phyloP scores from a whole-genome alignment of 1,139 yeast genomes.

The Yamadazyma sp. region DNA sequence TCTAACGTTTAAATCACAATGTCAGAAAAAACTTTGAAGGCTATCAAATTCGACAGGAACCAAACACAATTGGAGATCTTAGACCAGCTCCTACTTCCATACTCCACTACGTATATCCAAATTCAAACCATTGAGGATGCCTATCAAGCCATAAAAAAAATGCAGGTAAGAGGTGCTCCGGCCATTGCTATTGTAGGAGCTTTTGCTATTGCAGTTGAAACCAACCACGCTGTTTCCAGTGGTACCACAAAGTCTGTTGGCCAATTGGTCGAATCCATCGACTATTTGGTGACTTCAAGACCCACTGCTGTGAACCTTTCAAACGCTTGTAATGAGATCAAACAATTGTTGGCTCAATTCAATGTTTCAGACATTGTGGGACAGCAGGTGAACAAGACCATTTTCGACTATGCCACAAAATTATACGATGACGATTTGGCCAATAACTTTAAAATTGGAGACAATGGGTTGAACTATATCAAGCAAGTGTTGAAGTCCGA shows the following conservation, averaged over 20 bases:
- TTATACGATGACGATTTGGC: constrained; percentile 74
- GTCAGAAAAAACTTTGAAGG: constrained; percentile 44
- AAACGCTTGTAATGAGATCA: constrained; percentile 69
- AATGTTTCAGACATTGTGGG: constrained; percentile 16
- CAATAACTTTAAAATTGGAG: constrained; percentile 77
- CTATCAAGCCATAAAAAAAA: constrained; percentile 72
- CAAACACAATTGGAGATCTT: constrained; percentile 55
- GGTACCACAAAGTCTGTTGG: constrained; percentile 20
- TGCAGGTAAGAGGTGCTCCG: constrained; percentile 98
- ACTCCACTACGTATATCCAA: constrained; percentile 64
- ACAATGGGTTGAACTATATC: constrained; percentile 75
- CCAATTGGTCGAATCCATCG: constrained; percentile 50
- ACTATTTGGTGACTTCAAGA: constrained; percentile 70
- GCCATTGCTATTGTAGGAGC: constrained; percentile 97
- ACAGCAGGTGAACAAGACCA: constrained; percentile 32
- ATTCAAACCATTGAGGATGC: constrained; percentile 70
- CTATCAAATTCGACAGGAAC: constrained; percentile 63
- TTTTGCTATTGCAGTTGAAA: constrained; percentile 76
- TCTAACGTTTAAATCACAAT: constrained; percentile 1
- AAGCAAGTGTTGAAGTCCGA: constrained; percentile 44
- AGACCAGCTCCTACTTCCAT: constrained; percentile 84
- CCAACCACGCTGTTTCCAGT: constrained; percentile 25
- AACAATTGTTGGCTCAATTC: constrained; percentile 23
- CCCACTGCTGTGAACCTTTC: constrained; percentile 95
- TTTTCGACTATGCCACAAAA: constrained; percentile 53